Percentiles rank a stretch among this genome's conserved stretches.
phyloP scores from a whole-genome alignment of 768 basidiomycete genomes.

The Suillus subalutaceus region DNA sequence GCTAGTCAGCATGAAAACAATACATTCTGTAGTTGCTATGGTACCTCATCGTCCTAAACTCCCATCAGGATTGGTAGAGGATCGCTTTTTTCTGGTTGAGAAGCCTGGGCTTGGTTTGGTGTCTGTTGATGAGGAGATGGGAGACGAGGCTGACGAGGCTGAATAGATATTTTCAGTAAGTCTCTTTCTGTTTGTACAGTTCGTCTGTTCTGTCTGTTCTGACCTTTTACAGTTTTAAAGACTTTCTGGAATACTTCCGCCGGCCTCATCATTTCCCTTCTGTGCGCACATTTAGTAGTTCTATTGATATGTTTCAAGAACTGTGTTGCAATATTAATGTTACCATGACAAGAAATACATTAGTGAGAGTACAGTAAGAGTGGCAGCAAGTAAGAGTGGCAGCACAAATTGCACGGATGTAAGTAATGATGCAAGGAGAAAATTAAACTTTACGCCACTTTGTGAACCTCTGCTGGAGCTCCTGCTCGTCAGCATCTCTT shows the following conservation, averaged over 20 bases:
- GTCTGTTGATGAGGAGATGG: background rate
- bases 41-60: background rate
- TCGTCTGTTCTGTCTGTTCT: too few species aligned
- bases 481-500: background rate
- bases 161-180: background rate
- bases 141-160: background rate
- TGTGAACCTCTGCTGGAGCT: background rate
- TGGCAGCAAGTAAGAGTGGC: background rate
- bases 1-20: slow-evolving; percentile 7
- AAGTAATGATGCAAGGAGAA: too few species aligned
- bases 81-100: background rate
- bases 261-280: too few species aligned
- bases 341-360: too few species aligned
- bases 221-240: too few species aligned
- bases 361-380: too few species aligned
- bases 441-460: background rate
- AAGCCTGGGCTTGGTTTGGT: background rate
- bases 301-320: too few species aligned
- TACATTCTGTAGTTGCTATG: slow-evolving; percentile 8
- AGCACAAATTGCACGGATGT: background rate
- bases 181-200: too few species aligned
- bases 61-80: background rate
- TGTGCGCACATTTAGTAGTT: too few species aligned
- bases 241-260: too few species aligned
- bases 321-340: too few species aligned